Conservation (phyloP, 352 stramenopile species). For the Pythium aquatile region DNA sequence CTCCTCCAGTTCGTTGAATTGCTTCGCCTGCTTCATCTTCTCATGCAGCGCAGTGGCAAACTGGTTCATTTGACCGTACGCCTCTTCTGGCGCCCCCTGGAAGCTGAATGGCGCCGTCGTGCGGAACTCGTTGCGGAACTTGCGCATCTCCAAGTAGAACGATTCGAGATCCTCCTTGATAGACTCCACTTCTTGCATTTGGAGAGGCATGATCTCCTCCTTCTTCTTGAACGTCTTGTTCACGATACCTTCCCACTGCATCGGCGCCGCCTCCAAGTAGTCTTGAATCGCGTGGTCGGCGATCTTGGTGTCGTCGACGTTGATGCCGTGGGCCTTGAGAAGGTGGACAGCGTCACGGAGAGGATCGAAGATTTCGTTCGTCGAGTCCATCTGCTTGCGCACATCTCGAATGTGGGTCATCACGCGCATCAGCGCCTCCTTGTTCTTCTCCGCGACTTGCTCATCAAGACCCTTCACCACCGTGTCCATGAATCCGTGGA, state of each 20-base stretch:
- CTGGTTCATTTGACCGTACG: conserved; percentile 82
- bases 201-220: conserved; percentile 96
- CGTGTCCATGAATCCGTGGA: conserved; percentile 94
- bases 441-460: conserved; percentile 90
- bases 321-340: conserved; percentile 93
- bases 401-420: conserved; percentile 96
- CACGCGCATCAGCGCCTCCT: conserved; percentile 95
- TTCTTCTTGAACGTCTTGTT: conserved; percentile 99
- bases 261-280: conserved; percentile 94
- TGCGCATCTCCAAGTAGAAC: conserved; percentile 93
- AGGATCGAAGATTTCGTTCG: conserved; percentile 93
- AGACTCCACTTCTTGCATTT: conserved; percentile 94
- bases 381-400: conserved; percentile 91
- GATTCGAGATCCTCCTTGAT: conserved; percentile 94
- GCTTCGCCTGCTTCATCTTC: conserved; percentile 79
- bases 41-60: conserved; percentile 68
- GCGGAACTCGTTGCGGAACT: conserved; percentile 95
- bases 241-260: conserved; percentile 97
- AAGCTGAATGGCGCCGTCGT: conserved; percentile 95
- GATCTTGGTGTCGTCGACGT: conserved; percentile 90
- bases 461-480: conserved; percentile 90
- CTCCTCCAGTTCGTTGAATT: conserved; percentile 87
- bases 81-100: conserved; percentile 70
- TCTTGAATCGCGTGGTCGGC: conserved; percentile 78
- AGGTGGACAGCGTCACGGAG: conserved; percentile 93